Conservation (phyloP, 345 rosid species). For the Pistacia atlantica region DNA sequence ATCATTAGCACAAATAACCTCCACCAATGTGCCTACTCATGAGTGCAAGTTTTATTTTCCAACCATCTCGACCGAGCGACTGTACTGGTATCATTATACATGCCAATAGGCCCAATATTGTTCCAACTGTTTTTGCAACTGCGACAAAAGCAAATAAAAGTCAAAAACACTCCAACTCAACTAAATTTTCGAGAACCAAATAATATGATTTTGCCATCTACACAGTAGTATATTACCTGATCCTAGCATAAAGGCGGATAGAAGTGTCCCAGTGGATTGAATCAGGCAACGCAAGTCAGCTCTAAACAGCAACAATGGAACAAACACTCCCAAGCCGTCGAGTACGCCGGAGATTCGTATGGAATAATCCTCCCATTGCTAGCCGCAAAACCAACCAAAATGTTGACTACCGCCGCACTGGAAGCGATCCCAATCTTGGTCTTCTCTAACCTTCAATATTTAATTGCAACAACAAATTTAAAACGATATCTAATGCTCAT, state of each 20-base stretch:
- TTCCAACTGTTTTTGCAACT: constrained; percentile 81
- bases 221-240: constrained; percentile 46
- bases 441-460: too few relatives aligned
- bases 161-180: background rate
- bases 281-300: constrained; percentile 77
- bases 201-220: too few relatives aligned
- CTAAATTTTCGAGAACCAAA: background rate
- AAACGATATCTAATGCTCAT: too few relatives aligned
- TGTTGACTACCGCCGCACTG: too few relatives aligned
- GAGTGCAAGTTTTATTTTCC: constrained; percentile 95
- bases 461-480: too few relatives aligned
- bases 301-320: constrained; percentile 78
- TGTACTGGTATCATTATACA: constrained; percentile 78
- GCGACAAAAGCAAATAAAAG: constrained; percentile 7
- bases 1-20: constrained; percentile 36
- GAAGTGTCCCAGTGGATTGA: constrained; percentile 74
- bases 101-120: constrained; percentile 43
- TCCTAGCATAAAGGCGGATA: constrained; percentile 74
- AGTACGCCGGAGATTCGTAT: too few relatives aligned
- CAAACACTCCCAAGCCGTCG: background rate
- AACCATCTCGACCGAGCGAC: constrained; percentile 79
- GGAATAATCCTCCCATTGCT: too few relatives aligned
- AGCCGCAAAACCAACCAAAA: too few relatives aligned
- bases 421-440: too few relatives aligned
- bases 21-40: constrained; percentile 94